Evolutionary conservation across 73 alveolate species (phyloP).

Genomic region (Urostyla sp.): DNA sequence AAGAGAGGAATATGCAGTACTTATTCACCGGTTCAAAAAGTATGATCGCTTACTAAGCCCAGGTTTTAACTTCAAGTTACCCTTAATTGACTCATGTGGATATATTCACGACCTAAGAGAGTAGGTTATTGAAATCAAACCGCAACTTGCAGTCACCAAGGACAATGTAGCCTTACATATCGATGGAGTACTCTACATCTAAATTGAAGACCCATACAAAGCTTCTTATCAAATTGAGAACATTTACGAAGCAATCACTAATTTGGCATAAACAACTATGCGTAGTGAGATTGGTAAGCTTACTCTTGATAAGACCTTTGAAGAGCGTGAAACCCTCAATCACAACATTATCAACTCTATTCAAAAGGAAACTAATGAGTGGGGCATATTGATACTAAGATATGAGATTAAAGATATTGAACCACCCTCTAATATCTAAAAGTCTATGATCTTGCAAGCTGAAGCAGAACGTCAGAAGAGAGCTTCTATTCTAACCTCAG

Average conservation of each 20-base stretch:
- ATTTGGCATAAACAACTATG: constrained; percentile 94
- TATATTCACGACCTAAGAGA: constrained; percentile 90
- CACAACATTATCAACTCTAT: constrained; percentile 76
- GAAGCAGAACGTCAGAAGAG: constrained; percentile 91
- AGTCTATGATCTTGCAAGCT: constrained; percentile 85
- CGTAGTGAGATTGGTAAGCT: constrained; percentile 94
- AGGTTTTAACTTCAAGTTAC: constrained; percentile 86
- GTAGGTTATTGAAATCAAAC: constrained; percentile 78
- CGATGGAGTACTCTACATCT: constrained; percentile 91
- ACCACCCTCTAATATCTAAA: constrained; percentile 80
- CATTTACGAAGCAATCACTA: constrained; percentile 83
- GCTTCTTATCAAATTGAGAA: constrained; percentile 85
- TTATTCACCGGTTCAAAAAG: constrained; percentile 68
- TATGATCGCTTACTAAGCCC: constrained; percentile 80
- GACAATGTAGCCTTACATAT: constrained; percentile 92
- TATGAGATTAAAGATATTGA: constrained; percentile 91
- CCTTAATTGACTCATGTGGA: constrained; percentile 82
- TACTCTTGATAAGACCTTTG: constrained; percentile 83
- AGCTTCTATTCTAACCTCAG: constrained; percentile 85
- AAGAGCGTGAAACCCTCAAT: constrained; percentile 85
- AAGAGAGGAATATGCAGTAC: constrained; percentile 52
- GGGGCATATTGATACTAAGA: constrained; percentile 88
- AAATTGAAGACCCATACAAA: constrained; percentile 90
- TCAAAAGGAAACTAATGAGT: constrained; percentile 77
- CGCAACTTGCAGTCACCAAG: constrained; percentile 88